Base-by-base conservation (phyloP, 192 early-diverging fungal species). In the Coemansia sp. region DNA sequence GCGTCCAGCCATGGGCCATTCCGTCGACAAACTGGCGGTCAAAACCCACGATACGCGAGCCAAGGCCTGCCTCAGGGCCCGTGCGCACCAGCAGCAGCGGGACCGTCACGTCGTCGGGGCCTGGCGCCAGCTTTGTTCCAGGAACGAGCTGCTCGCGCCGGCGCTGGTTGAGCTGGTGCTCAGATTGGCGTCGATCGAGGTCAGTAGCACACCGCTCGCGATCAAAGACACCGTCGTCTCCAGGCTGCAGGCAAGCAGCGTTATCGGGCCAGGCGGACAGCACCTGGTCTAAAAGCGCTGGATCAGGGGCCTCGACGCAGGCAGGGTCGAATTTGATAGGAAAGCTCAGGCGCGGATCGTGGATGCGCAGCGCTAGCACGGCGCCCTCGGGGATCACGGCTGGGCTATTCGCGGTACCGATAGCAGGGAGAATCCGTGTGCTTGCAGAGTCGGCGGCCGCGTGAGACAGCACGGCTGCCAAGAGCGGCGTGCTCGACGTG, bases 1-100 rank as follows among this genome's bases (percentile, higher is more conserved):
- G 36, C 20, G 89, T 89, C 94, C 93, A 95, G 0, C 93, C 93
- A 54, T 87, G 74, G 29, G 78, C 67, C 52, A 81, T 29, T 27
- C 30, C 48, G 63, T 69, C 78, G 49, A 71, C 50, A 22, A 60
- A 58, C 13, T 72, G 66, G 28, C 65, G 81, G 58, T 86, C 86
- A 10, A 72, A 82, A 25, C 71, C 79, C 6, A 69, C 72, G 0
- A 63, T 29, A 36, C 47, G 45, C 23, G 63, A 35, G 24, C 75
- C 62, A 34, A 66, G 51, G 39, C 61, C 51, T 13, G 69, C 62
- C 61, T 81, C 72, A n/a, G 68, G 75, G 25, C 88, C 88, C 14
- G 91, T 83, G 68, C 93, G 93, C 6, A 95, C 64, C 4, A 97
- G 82, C 2, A 98, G 66, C 24, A 98, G 60, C 3, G 96, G 95